Base-by-base conservation (phyloP, 2,329 filamentous ascomycete genomes). In the Penicillium fuscoglaucum region DNA sequence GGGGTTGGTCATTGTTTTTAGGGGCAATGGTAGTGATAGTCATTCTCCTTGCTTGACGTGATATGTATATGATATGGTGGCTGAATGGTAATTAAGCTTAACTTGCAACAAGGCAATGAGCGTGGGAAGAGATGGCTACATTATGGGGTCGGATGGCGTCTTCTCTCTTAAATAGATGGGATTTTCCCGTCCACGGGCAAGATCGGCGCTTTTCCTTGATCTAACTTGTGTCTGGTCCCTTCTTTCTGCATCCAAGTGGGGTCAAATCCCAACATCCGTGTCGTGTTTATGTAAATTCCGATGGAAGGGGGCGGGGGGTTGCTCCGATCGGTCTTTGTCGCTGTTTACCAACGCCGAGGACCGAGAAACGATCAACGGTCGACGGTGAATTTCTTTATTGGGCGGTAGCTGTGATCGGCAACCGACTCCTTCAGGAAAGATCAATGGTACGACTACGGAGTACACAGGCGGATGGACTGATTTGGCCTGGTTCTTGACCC, bases 41-140 rank as follows among this genome's bases (percentile, higher is more conserved):
- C 57, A 59, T 59, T 13, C 13, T 56, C 29, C 5, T 19, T 33
- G 53, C 15, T 52, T 3, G 5, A 19, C 4, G 9, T 15, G 17
- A 15, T 28, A 9, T 41, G 4, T 43, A 35, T 39, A 33, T 6
- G 6, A 17, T 45, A 7, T 43, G 10, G 46, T 29, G 47, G 40
- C 47, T 31, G 24, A 33, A 41, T 6, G 41, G 17, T 41, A 48
- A 43, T 54, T 39, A 57, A 57, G 43, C 55, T 57, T 57, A 57
- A 54, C 21, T 28, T 13, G 9, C 6, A 12, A n/a, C 10, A 19
- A 26, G 6, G 43, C 55, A 57, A 57, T 54, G 43, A 48, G 37
- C 24, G 29, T 26, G 19, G 24, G 21, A 48, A n/a, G 19, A 54
- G 28, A 57, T 48, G 50, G 21, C 19, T 29, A 43, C 29, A 47